Conservation (phyloP, 1,284 basidiomycete genomes). For the Austroboletus niveus region DNA sequence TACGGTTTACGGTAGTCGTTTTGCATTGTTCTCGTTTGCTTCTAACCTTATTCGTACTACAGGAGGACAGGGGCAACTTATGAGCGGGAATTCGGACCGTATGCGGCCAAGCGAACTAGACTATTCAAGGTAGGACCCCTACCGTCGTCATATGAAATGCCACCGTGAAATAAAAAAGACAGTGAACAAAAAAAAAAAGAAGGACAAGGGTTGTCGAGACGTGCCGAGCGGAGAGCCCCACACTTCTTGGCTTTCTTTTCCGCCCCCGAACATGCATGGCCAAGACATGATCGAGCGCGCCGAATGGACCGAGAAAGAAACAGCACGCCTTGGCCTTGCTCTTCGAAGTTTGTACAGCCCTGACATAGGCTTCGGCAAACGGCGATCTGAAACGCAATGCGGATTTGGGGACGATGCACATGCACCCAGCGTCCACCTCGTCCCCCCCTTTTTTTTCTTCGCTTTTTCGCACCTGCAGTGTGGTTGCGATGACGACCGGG, state of each 20-base stretch:
- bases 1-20: background rate
- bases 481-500: conserved; percentile 32
- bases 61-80: background rate
- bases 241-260: background rate
- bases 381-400: conserved; percentile 8
- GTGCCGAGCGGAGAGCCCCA: background rate
- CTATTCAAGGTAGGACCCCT: conserved; percentile 1
- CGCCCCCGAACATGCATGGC: background rate
- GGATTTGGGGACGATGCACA: background rate
- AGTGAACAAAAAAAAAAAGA: background rate
- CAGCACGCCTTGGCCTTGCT: background rate
- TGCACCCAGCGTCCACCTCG: background rate
- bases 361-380: conserved; percentile 1
- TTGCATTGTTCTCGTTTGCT: background rate
- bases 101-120: background rate
- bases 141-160: background rate
- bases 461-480: background rate
- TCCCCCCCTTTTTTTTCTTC: background rate
- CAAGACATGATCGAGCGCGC: background rate
- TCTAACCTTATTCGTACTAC: background rate
- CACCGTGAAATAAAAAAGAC: background rate
- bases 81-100: background rate
- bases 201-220: background rate
- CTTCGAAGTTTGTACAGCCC: background rate
- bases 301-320: background rate